Conservation (phyloP, 139 green algal genomes). For the Picochlorum sp. region DNA sequence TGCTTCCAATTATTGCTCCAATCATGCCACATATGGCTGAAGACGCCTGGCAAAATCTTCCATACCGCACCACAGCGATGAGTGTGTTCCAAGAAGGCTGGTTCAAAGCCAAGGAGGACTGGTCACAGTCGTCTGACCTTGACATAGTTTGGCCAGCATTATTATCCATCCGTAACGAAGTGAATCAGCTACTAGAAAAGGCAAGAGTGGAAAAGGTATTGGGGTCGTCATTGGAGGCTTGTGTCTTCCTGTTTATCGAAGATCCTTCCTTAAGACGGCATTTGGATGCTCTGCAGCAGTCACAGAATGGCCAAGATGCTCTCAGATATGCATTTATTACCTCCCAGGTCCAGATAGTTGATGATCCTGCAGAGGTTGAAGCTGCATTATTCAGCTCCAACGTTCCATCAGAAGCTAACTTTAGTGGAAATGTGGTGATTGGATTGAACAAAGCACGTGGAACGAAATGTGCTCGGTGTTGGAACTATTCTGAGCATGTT, state of each 20-base stretch:
- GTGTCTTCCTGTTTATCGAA: slow-evolving; percentile 52
- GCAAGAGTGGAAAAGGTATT: slow-evolving; percentile 58
- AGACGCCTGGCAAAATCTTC: slow-evolving; percentile 82
- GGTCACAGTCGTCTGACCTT: slow-evolving; percentile 19
- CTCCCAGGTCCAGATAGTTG: slow-evolving; percentile 37
- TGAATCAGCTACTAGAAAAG: slow-evolving; percentile 70
- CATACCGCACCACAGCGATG: slow-evolving; percentile 18
- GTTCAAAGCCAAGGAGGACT: slow-evolving; percentile 30
- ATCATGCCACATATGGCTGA: slow-evolving; percentile 92
- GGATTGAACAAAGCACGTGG: slow-evolving; percentile 68
- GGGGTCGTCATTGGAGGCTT: slow-evolving; percentile 70
- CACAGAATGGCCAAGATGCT: slow-evolving; percentile 61
- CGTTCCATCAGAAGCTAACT: slow-evolving; percentile 16
- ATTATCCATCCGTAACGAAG: slow-evolving; percentile 45
- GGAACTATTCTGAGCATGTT: slow-evolving; percentile 73
- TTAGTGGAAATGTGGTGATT: slow-evolving; percentile 45
- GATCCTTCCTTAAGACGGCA: slow-evolving; percentile 22
- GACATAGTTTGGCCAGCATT: slow-evolving; percentile 38
- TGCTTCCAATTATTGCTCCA: slow-evolving; percentile 62
- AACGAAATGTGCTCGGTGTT: slow-evolving; percentile 89
- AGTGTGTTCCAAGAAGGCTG: slow-evolving; percentile 75
- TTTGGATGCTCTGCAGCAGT: slow-evolving; percentile 43
- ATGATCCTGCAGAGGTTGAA: background rate
- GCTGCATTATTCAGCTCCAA: slow-evolving; percentile 1
- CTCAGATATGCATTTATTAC: slow-evolving; percentile 74